Percentiles rank a stretch among this genome's conserved stretches.
Evolutionary conservation across 116 monocot genomes (phyloP).

Genomic region (Zostera marina): DNA sequence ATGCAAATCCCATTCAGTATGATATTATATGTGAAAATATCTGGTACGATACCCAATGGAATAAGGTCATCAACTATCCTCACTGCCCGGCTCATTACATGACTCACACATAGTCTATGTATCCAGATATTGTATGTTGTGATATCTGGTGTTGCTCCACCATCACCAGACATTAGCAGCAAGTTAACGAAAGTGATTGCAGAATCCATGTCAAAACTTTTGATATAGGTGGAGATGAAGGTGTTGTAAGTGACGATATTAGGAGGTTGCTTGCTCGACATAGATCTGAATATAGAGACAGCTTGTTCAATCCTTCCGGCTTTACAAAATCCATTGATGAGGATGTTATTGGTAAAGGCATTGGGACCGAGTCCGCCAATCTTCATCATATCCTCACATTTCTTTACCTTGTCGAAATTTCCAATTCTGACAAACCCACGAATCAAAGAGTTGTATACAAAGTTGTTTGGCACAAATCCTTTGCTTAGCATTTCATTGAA

Average conservation of each 20-base stretch:
- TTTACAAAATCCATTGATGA: constrained; percentile 62
- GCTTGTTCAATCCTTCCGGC: constrained; percentile 44
- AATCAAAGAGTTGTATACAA: constrained; percentile 79
- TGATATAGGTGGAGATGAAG: constrained; percentile 47
- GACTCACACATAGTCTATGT: constrained; percentile 45
- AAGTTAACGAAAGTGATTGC: constrained; percentile 27
- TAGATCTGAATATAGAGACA: constrained; percentile 24
- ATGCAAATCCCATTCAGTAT: constrained; percentile 65
- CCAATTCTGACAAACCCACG: constrained; percentile 45
- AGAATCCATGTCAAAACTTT: constrained; percentile 25
- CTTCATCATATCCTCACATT: constrained; percentile 50
- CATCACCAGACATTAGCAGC: constrained; percentile 55
- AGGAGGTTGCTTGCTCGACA: constrained; percentile 37
- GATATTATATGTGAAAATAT: constrained; percentile 79
- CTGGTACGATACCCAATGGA: constrained; percentile 37
- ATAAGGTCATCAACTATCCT: constrained; percentile 47
- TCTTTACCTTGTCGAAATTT: constrained; percentile 43
- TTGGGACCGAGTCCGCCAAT: constrained; percentile 57
- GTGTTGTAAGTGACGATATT: constrained; percentile 78
- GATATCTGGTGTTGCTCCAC: constrained; percentile 40
- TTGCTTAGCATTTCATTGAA: constrained; percentile 49
- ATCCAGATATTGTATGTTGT: constrained; percentile 94
- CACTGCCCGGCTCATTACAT: constrained; percentile 42
- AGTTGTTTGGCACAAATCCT: constrained; percentile 72
- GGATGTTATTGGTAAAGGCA: constrained; percentile 69